Base-by-base conservation (phyloP, 163 green algal species). In the Trebouxiophyceae sp. region DNA sequence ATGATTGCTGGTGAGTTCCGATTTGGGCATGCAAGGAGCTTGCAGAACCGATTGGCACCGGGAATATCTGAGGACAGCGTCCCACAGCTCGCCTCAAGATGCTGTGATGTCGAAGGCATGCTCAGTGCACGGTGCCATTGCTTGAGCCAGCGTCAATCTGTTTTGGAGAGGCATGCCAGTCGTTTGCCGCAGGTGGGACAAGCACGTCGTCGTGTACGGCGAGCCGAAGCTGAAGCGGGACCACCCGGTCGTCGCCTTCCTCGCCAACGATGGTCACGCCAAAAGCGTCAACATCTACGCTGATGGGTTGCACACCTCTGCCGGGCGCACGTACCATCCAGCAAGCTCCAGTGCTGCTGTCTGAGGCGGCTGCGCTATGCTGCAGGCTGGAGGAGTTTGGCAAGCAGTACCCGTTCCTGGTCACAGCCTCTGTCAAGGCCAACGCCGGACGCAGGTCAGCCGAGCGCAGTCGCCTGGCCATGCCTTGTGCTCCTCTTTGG, bases 121-220 rank as follows among this genome's bases (percentile, higher is more conserved):
- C n/a, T n/a, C n/a, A n/a, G n/a, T n/a, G n/a, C n/a, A n/a, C n/a
- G n/a, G n/a, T n/a, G n/a, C n/a, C n/a, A n/a, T n/a, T n/a, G n/a
- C n/a, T n/a, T n/a, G n/a, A n/a, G n/a, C n/a, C n/a, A n/a, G n/a
- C n/a, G n/a, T n/a, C n/a, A n/a, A n/a, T n/a, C n/a, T n/a, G n/a
- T n/a, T n/a, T n/a, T n/a, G n/a, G n/a, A n/a, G n/a, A n/a, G n/a
- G n/a, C n/a, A n/a, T n/a, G n/a, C n/a, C n/a, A n/a, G n/a, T n/a
- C n/a, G n/a, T n/a, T n/a, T n/a, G n/a, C n/a, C 54, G n/a, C 70
- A 86, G 81, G 81, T 91, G 81, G 82, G 82, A 78, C 59, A 81
- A 79, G 46, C 72, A 77, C 28, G 69, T 91, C 1, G 58, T 91
- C 0, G 73, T 91, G n/a, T 90, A 91, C 65, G 85, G 86, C 23